Conservation (phyloP, 441 rosid genomes). For the Arabidopsis lyrata region DNA sequence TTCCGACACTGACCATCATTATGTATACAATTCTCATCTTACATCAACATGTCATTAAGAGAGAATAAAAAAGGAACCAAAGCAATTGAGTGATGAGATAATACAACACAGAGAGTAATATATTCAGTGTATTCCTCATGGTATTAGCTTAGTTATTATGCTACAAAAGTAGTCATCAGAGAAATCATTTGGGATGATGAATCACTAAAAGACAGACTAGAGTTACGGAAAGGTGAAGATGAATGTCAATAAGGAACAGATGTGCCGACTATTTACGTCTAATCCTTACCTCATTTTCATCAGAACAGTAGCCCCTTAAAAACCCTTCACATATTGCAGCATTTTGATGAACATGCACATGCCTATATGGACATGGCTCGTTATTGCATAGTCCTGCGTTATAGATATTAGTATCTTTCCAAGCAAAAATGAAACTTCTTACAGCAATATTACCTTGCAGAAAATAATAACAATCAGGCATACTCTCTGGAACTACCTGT, state of each 20-base stretch:
- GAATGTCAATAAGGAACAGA: no score
- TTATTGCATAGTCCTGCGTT: constrained; percentile 80
- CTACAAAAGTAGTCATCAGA: no score
- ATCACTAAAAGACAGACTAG: no score
- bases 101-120: not conserved
- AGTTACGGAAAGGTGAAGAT: no score
- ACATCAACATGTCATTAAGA: not conserved
- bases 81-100: constrained; percentile 14
- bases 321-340: constrained; percentile 76
- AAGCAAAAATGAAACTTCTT: not conserved
- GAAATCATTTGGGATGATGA: no score
- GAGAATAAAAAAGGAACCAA: constrained; percentile 19
- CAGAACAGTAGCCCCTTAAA: constrained; percentile 81
- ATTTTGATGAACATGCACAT: constrained; percentile 79
- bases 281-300: constrained; percentile 73
- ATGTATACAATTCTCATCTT: constrained; percentile 30
- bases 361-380: constrained; percentile 74
- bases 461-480: constrained; percentile 90
- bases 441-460: constrained; percentile 65
- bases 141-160: not conserved
- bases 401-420: constrained; percentile 38
- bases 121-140: not conserved
- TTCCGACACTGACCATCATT: constrained; percentile 80
- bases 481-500: constrained; percentile 89
- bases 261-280: no score